Conservation (phyloP, 495 filamentous ascomycete genomes). For the Penicillium subrubescens region DNA sequence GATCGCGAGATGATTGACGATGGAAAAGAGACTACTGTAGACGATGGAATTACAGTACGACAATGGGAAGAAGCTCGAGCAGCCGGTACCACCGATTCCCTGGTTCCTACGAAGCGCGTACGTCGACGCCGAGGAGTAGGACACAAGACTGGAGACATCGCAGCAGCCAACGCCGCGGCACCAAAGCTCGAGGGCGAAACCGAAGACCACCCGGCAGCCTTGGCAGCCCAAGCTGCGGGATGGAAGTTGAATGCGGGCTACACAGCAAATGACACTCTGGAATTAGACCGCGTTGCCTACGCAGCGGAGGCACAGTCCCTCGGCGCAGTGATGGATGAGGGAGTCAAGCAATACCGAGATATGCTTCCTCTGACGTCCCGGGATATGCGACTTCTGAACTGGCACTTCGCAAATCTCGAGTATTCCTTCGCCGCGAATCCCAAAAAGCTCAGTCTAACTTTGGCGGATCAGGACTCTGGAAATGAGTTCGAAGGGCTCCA, state of each 20-base stretch:
- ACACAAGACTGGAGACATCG: constrained; percentile 48
- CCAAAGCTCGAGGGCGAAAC: constrained; percentile 58
- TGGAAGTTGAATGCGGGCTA: constrained; percentile 74
- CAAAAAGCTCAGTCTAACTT: constrained; percentile 80
- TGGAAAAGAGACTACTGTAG: constrained; percentile 73
- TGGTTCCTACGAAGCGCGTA: constrained; percentile 45
- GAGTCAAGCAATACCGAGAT: constrained; percentile 80
- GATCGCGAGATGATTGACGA: constrained; percentile 81
- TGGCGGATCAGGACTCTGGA: constrained; percentile 95
- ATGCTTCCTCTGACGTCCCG: constrained; percentile 81
- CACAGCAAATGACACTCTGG: constrained; percentile 65
- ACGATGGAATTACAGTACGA: constrained; percentile 70
- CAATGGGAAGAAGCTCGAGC: constrained; percentile 64
- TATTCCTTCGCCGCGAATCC: constrained; percentile 94
- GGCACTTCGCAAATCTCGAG: constrained; percentile 97
- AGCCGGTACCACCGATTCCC: constrained; percentile 43
- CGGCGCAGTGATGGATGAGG: constrained; percentile 86
- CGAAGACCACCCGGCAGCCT: constrained; percentile 64
- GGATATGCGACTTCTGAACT: constrained; percentile 90
- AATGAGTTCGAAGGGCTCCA: constrained; percentile 97
- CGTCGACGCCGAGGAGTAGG: constrained; percentile 48
- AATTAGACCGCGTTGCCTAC: constrained; percentile 66
- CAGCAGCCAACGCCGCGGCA: constrained; percentile 44
- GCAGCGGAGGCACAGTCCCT: constrained; percentile 68
- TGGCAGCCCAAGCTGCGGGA: constrained; percentile 74